Evolutionary conservation across 2,329 filamentous ascomycete genomes (phyloP).

Genomic region (Coniochaeta sp.): DNA sequence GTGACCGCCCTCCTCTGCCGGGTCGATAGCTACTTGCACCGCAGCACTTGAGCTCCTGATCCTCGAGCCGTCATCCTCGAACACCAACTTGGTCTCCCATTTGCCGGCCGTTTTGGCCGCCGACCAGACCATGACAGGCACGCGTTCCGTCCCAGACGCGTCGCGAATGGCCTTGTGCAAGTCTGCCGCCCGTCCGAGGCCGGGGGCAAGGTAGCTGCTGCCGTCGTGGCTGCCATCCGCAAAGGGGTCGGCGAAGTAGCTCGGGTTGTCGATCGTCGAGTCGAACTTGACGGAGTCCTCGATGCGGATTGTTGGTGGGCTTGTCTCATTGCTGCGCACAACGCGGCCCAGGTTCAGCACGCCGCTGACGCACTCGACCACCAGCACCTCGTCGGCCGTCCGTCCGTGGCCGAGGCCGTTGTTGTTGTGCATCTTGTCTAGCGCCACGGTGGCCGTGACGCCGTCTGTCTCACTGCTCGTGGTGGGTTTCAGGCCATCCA

Average conservation of each 20-base stretch:
- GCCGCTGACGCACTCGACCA: constrained; percentile 36
- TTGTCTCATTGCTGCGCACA: constrained; percentile 1
- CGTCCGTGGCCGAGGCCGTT: constrained; percentile 49
- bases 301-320: constrained; percentile 28
- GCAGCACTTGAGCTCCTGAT: constrained; percentile 43
- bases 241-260: constrained; percentile 48
- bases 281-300: constrained; percentile 34
- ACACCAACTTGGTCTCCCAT: constrained; percentile 42
- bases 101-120: constrained; percentile 8
- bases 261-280: constrained; percentile 47
- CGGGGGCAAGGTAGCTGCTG: constrained; percentile 46
- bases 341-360: constrained; percentile 33
- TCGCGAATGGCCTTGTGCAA: constrained; percentile 23
- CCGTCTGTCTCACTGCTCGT: constrained; percentile 21
- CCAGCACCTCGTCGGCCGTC: constrained; percentile 30
- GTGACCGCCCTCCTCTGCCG: constrained; percentile 30
- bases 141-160: constrained; percentile 29
- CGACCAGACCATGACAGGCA: constrained; percentile 40
- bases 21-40: constrained; percentile 45
- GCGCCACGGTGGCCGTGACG: constrained; percentile 34
- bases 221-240: constrained; percentile 32
- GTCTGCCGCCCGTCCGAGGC: constrained; percentile 33
- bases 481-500: constrained; percentile 15
- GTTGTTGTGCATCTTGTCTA: constrained; percentile 40
- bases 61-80: constrained; percentile 47